Evolutionary conservation across 805 yeast species (phyloP).

Genomic region (Wickerhamiella musiphila): DNA sequence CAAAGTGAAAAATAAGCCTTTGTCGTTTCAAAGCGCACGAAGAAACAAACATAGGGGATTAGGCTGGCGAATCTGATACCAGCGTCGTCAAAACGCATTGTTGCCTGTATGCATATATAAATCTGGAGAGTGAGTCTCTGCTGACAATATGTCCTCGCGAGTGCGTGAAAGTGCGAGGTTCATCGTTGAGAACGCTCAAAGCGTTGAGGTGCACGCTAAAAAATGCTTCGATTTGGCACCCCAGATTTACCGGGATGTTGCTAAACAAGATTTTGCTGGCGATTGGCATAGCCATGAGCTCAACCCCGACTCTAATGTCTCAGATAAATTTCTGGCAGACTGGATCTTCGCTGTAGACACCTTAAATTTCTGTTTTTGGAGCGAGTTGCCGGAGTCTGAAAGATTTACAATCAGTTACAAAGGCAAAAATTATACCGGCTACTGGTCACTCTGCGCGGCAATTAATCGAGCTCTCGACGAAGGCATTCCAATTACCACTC

Average conservation of each 20-base stretch:
- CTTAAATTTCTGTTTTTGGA: slow-evolving; percentile 29
- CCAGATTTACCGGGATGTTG: slow-evolving; percentile 17
- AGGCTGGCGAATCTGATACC: too few relatives aligned
- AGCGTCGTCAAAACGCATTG: too few relatives aligned
- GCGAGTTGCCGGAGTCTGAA: slow-evolving; percentile 20
- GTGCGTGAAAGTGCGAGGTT: slow-evolving; percentile 17
- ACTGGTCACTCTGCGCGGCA: slow-evolving; percentile 29
- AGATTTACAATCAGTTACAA: slow-evolving; percentile 23
- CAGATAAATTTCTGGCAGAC: slow-evolving; percentile 13
- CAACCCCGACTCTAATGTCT: slow-evolving; percentile 16
- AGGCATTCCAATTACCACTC: slow-evolving; percentile 24
- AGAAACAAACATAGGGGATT: too few relatives aligned
- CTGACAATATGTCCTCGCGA: too few relatives aligned
- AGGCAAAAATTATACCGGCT: slow-evolving; percentile 25
- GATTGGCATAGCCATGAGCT: slow-evolving; percentile 24
- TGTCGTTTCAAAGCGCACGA: too few relatives aligned
- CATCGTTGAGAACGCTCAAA: slow-evolving; percentile 15
- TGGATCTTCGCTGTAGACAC: slow-evolving; percentile 29
- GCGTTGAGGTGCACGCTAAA: slow-evolving; percentile 18
- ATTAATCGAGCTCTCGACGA: slow-evolving; percentile 26
- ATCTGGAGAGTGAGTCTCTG: too few relatives aligned
- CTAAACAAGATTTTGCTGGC: slow-evolving; percentile 17
- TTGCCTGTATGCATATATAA: too few relatives aligned
- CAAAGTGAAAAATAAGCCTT: too few relatives aligned
- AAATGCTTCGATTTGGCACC: slow-evolving; percentile 21